Percentiles rank a stretch among this genome's conserved stretches.
These are phyloP conservation scores for Leptomonas seymouri DNA, from an alignment of 208 protist genomes.

Conservation along the genomic window DNA sequence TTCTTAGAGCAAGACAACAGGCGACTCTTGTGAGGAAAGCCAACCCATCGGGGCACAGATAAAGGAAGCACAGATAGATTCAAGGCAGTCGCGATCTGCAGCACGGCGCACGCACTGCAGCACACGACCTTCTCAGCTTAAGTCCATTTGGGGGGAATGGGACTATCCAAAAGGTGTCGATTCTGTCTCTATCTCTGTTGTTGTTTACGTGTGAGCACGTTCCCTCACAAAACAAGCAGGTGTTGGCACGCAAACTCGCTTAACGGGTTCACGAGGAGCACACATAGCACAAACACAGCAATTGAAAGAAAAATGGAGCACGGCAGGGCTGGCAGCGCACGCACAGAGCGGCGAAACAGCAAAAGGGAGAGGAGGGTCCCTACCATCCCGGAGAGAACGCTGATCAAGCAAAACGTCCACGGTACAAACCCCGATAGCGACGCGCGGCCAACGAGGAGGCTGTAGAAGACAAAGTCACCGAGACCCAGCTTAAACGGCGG, in stretches of 20 bases:
- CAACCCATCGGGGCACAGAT: too few relatives aligned
- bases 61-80: too few relatives aligned
- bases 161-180: not conserved
- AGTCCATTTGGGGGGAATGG: too few relatives aligned
- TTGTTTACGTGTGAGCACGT: not conserved
- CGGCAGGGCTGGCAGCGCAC: conserved; percentile 81
- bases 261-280: conserved; percentile 30
- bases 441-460: conserved; percentile 70
- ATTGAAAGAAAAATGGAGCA: conserved; percentile 73
- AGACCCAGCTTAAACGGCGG: conserved; percentile 79
- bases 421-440: conserved; percentile 51
- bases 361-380: conserved; percentile 62
- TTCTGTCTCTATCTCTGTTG: conserved; percentile 1
- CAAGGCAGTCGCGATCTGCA: too few relatives aligned
- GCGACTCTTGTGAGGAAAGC: too few relatives aligned
- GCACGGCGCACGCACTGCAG: too few relatives aligned
- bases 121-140: too few relatives aligned
- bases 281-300: conserved; percentile 47
- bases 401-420: conserved; percentile 60
- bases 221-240: conserved; percentile 23
- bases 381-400: conserved; percentile 68
- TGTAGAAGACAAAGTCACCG: conserved; percentile 92
- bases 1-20: too few relatives aligned
- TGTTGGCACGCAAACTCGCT: conserved; percentile 22
- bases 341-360: conserved; percentile 41